Base-by-base conservation (phyloP, 202 grass and related monocot genomes). In the Bolboschoenoplectus hybrid region DNA sequence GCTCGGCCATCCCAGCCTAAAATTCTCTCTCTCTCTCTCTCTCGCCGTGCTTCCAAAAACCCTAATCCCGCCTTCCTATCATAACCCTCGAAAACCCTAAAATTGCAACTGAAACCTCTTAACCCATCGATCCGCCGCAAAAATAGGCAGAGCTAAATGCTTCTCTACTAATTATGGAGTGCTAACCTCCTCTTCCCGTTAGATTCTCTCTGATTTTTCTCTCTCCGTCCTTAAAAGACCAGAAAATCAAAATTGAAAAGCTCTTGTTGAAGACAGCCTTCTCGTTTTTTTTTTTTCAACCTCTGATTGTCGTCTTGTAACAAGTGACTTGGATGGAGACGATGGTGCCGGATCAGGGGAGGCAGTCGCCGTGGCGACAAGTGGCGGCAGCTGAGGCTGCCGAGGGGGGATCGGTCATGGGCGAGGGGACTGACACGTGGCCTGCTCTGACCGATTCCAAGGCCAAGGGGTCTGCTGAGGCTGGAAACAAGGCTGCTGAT, bases 1-100 rank as follows among this genome's bases (percentile, higher is more conserved):
- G 57, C 43, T 52, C 60, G 64, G 62, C 43, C n/a, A 68, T 68
- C 55, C 63, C 39, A 81, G 38, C 36, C 78, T 62, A 62, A 58
- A 63, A 26, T 26, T 26, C 26, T 26, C 26, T 26, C 26, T 40
- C 39, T 32, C 32, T 50, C 36, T 40, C 39, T 32, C 32, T 83
- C 60, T 50, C 36, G n/a, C 83, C 19, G 52, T 80, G 49, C n/a
- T 83, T 67, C 76, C 84, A 86, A 89, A 89, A 89, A 89, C 88
- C 88, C 88, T 89, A 89, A 78, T 86, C 88, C 67, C 84, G 88
- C 84, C 83, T 86, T 89, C 51, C 75, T 65, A 32, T 55, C 14
- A 47, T 66, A 89, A 83, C 84, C 84, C 84, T 86, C 81, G 63
- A 68, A 84, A 84, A 84, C 81, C 81, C 81, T 84, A 84, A 84